Evolutionary conservation across 208 protist species (phyloP), one percentile per base, ranked within the genome.

Genomic region (Acanthamoeba triangularis): DNA sequence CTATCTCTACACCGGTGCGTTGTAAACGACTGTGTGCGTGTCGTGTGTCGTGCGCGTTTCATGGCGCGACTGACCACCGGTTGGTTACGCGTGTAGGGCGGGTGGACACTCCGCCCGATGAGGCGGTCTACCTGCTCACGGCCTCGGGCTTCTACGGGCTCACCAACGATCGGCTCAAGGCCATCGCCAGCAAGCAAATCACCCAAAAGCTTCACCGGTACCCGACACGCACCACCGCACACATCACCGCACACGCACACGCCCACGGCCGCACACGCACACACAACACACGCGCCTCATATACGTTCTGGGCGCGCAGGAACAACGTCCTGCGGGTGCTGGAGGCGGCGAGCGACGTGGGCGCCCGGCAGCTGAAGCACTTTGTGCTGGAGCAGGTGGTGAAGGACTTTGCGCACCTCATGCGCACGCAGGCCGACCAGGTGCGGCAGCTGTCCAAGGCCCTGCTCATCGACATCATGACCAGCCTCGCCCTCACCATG

Each of bases 111-210:
- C 30, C 72, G 41, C 72, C 72, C 25, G 72, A 41, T 16, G 72
- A 82, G 3, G 33, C 72, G 20, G 41, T 82, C 0, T 41, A 82
- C 72, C 35, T 82, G 72, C 72, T 82, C 72, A 41, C 72, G 37
- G 72, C 72, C 25, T 49, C 72, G 41, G 72, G 72, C 72, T 82
- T 52, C 41, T 82, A 82, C 41, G 72, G 72, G 25, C 72, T 82
- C 18, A 82, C 72, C 37, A 82, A 82, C 72, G 72, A 82, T n/a
- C 72, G 72, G 25, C 41, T 82, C 37, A 82, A 41, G 72, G 37
- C n/a, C 33, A 23, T 82, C 35, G n/a, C 25, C 33, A 44, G 30
- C 41, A 41, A 49, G 37, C 33, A 82, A 16, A 23, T 82, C 41
- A 82, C 35, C 1, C 25, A 23, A 7, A 82, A 82, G 13, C 72